Evolutionary conservation across 1,284 basidiomycete species (phyloP), one percentile per base, ranked within the genome.

Genomic region (Ustilago trichophora): DNA sequence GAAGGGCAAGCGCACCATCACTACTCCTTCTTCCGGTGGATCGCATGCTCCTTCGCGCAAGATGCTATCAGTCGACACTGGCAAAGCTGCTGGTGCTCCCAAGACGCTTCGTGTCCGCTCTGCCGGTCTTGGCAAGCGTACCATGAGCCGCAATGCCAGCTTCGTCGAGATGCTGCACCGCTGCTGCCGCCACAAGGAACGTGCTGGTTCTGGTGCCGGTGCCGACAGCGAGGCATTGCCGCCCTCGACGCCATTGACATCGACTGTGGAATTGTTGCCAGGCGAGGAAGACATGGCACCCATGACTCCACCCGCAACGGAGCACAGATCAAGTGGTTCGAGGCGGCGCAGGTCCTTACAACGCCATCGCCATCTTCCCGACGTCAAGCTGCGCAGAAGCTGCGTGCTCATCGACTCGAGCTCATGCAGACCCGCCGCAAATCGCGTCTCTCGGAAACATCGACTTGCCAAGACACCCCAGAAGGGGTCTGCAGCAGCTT

Each of bases 271-370:
- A 2, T 31, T 64, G 43, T 26, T 38, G 31, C 40, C 58, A 18
- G 33, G 34, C 26, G 46, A 53, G 27, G 46, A 45, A 3, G 49
- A 54, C 10, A 5, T 53, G 19, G 53, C 66, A 16, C 79, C 80
- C 5, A 75, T 76, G 73, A 81, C 80, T 19, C 80, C 80, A 80
- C 77, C 16, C 62, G 80, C 19, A 70, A 57, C 32, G 53, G 27
- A 11, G 38, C 60, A 13, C 56, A 49, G 21, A 59, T 78, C 56
- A 77, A 79, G 55, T 82, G 80, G 81, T 75, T 72, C 26, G 66
- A 82, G 32, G 73, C 73, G 4, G 73, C 77, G 8, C 72, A 76
- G 42, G 53, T 76, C 12, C 31, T 73, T 24, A 72, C 77, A 2
- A 76, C 78, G 11, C 72, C 75, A 0, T 76, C 76, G 24, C 76